These are phyloP conservation scores for Meira nashicola DNA, from an alignment of 1,284 basidiomycete species.

Conservation along the genomic window DNA sequence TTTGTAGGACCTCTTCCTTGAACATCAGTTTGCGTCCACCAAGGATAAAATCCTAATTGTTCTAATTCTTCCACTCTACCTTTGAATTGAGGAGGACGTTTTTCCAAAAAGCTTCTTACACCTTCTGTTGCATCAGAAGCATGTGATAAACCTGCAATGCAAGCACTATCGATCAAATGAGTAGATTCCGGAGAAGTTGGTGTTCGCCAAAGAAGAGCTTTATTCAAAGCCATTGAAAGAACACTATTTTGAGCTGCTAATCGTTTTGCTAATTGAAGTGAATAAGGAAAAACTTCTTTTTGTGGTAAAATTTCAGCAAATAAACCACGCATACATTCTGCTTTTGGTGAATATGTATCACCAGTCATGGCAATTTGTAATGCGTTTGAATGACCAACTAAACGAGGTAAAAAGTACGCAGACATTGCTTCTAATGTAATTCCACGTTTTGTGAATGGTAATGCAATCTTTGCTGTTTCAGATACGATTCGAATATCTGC, in stretches of 20 bases:
- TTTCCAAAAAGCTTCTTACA: conserved; percentile 33
- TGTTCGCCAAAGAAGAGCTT: conserved; percentile 31
- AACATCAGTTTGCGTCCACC: conserved; percentile 36
- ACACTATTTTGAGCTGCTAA: conserved; percentile 27
- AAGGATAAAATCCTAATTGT: conserved; percentile 34
- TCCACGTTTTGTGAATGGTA: conserved; percentile 39
- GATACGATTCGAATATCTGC: conserved; percentile 13
- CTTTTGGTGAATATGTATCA: conserved; percentile 23
- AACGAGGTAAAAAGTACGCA: conserved; percentile 28
- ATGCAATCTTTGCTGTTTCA: conserved; percentile 32
- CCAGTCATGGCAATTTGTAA: conserved; percentile 36
- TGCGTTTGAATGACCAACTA: conserved; percentile 28
- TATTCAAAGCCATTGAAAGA: conserved; percentile 37
- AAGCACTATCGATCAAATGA: conserved; percentile 31
- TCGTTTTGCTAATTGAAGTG: conserved; percentile 26
- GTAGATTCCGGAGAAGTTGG: conserved; percentile 28
- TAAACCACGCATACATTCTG: conserved; percentile 18
- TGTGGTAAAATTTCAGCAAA: conserved; percentile 21
- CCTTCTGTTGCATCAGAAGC: conserved; percentile 31
- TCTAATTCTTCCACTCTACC: conserved; percentile 31
- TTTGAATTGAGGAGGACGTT: conserved; percentile 24
- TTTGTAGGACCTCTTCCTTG: background rate
- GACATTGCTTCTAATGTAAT: conserved; percentile 38
- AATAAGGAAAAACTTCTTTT: conserved; percentile 23
- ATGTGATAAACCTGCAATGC: conserved; percentile 25